These are phyloP conservation scores for Phytophthora citrophthora DNA, from an alignment of 352 stramenopile genomes.

Conservation along the genomic window DNA sequence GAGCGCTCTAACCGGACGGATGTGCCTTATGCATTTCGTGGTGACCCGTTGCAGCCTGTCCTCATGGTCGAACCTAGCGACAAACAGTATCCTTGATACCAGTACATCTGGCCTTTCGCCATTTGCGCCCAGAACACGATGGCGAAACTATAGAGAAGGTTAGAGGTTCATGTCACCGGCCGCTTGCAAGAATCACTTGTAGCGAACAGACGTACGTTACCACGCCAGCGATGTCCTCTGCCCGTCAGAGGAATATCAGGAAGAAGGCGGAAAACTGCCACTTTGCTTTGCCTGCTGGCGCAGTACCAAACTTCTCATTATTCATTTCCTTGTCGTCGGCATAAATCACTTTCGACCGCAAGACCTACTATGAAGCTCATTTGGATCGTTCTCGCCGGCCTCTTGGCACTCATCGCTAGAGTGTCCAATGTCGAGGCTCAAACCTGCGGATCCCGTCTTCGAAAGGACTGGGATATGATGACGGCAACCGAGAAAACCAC, in stretches of 20 bases:
- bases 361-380: constrained; percentile 29
- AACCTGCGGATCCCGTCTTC: constrained; percentile 47
- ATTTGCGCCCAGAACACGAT: constrained; percentile 21
- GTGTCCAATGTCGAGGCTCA: constrained; percentile 19
- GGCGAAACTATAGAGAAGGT: constrained; percentile 1
- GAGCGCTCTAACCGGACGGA: constrained; percentile 9
- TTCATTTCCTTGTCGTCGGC: constrained; percentile 23
- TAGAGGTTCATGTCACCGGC: not conserved
- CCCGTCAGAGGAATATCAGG: constrained; percentile 15
- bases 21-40: not conserved
- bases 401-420: constrained; percentile 19
- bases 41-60: constrained; percentile 11
- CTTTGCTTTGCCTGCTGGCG: not conserved
- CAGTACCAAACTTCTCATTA: constrained; percentile 12
- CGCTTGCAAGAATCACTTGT: constrained; percentile 12
- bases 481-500: constrained; percentile 47
- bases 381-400: constrained; percentile 21
- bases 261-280: constrained; percentile 17
- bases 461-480: constrained; percentile 58
- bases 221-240: constrained; percentile 21
- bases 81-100: not conserved
- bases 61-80: constrained; percentile 5
- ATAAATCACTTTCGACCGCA: constrained; percentile 8
- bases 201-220: constrained; percentile 34
- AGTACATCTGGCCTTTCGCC: constrained; percentile 16